Conservation (phyloP, 148 eudicot genomes). For the Oxyria digyna region DNA sequence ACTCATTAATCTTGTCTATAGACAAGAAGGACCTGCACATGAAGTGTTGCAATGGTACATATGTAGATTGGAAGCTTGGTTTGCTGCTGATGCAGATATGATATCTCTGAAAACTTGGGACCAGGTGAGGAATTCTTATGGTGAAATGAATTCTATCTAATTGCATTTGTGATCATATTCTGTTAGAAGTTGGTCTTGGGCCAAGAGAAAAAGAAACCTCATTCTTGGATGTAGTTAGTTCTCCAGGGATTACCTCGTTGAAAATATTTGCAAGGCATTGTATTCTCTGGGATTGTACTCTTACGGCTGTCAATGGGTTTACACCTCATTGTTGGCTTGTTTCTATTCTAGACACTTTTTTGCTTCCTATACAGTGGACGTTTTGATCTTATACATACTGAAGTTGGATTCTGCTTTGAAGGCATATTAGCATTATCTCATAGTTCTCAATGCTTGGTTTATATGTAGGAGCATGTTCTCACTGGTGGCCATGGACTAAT, state of each 20-base stretch:
- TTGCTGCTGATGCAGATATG: conserved; percentile 98
- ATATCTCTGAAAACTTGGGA: conserved; percentile 91
- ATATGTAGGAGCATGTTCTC: conserved; percentile 85
- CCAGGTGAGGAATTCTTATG: conserved; percentile 40
- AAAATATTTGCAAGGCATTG: not conserved
- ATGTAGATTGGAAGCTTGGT: conserved; percentile 99
- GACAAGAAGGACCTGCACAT: conserved; percentile 84
- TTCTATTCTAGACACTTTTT: not conserved
- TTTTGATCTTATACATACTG: not conserved
- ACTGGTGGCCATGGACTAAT: conserved; percentile 97
- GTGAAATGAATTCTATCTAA: not conserved
- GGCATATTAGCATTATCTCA: not conserved
- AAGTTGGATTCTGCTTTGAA: not conserved
- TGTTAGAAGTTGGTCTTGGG: not conserved
- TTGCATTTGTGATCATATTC: not conserved
- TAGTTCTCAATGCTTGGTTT: not conserved
- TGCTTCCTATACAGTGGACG: not conserved
- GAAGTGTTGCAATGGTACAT: conserved; percentile 94
- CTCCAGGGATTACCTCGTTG: not conserved
- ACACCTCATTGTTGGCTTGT: not conserved
- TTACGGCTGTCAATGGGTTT: not conserved
- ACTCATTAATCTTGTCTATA: conserved; percentile 9
- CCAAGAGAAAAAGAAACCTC: no score
- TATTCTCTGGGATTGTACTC: not conserved
- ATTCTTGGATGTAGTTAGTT: not conserved